Conservation (phyloP, 2,329 filamentous ascomycete species). For the Karstenula rhodostoma region DNA sequence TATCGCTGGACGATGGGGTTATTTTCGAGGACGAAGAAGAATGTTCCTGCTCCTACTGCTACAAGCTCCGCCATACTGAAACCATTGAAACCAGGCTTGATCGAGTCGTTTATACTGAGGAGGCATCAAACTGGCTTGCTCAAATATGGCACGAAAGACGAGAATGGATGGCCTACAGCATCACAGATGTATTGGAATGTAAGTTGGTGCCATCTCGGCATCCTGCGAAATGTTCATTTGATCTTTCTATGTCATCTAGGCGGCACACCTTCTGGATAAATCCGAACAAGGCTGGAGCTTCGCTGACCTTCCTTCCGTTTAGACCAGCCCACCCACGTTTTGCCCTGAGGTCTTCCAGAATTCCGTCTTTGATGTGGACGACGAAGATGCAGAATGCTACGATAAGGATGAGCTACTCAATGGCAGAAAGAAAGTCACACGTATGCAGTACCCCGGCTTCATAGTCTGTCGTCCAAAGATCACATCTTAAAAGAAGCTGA, state of each 20-base stretch:
- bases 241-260: too few species aligned
- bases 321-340: not conserved
- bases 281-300: not conserved
- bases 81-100: not conserved
- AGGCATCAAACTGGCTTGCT: slow-evolving; percentile 1
- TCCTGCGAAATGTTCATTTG: not conserved
- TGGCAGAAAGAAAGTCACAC: not conserved
- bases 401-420: not conserved
- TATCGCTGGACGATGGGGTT: not conserved
- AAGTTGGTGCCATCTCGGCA: not conserved
- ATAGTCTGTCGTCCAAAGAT: not conserved
- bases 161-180: not conserved
- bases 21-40: not conserved
- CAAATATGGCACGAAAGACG: not conserved
- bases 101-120: not conserved
- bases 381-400: not conserved
- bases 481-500: not conserved
- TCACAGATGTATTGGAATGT: slow-evolving; percentile 4
- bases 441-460: not conserved
- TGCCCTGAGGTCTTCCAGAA: not conserved
- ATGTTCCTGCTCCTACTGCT: not conserved
- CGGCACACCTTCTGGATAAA: not conserved
- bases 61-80: not conserved
- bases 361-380: not conserved
- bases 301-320: not conserved